These are phyloP conservation scores for Mercurialis annua DNA, from an alignment of 345 rosid species.

Conservation along the genomic window DNA sequence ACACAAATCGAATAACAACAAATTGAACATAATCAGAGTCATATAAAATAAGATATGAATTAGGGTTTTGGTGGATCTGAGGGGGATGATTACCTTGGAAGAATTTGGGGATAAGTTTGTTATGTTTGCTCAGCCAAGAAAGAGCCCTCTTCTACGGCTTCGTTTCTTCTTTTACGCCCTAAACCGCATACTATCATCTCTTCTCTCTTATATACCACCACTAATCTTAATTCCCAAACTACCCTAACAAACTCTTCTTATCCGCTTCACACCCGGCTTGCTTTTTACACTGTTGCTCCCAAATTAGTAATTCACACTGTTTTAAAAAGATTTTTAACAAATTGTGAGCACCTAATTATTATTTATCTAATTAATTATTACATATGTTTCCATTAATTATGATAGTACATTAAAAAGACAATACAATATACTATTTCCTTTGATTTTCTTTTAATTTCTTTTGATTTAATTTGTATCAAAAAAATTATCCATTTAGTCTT, in stretches of 20 bases:
- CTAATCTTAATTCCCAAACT: constrained; percentile 4
- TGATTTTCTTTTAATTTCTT: no score
- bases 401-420: no score
- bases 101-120: constrained; percentile 17
- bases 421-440: no score
- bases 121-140: constrained; percentile 28
- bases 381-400: no score
- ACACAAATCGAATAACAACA: background rate
- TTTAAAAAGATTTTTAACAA: no score
- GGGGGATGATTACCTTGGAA: constrained; percentile 4
- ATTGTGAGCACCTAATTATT: no score
- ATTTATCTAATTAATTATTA: no score
- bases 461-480: no score
- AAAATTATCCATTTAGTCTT: no score
- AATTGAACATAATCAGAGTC: background rate
- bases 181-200: background rate
- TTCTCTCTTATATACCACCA: constrained; percentile 10
- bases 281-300: no score
- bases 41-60: background rate
- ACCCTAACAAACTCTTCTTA: constrained; percentile 10
- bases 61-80: constrained; percentile 26
- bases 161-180: constrained; percentile 50
- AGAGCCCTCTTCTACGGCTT: constrained; percentile 68
- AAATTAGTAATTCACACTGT: background rate
- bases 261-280: background rate